Base-by-base conservation (phyloP, 2,329 filamentous ascomycete species). In the Neonectria sp. region DNA sequence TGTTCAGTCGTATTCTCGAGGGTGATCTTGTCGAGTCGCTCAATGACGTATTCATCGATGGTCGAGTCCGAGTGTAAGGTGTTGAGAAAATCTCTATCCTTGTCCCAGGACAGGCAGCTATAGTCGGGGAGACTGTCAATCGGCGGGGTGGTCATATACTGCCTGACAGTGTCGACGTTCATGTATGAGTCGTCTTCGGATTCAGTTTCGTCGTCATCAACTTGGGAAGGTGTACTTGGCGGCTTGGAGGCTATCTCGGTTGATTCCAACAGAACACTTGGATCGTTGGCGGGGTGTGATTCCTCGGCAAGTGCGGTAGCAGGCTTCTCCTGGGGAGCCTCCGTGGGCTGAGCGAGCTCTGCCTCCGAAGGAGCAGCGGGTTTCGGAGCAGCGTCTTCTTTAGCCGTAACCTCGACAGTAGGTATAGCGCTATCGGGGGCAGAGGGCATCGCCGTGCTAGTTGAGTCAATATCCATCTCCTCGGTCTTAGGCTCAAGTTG, bases 71-170 rank as follows among this genome's bases (percentile, higher is more conserved):
- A 77, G 2, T 84, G 79, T 43, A 86, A 73, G 3, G 82, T 79
- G 31, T 81, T 78, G 6, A 87, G 67, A 35, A 87, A 85, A 31
- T 81, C 79, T 55, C 78, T 75, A 70, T 88, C 86, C 55, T 84
- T 79, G 56, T 83, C 79, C 87, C 86, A 89, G 0, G 84, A 79
- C 35, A 81, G 80, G 49, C 81, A 80, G 51, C 78, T 76, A 64
- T 83, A 87, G 56, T 84, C 77, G 0, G 88, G 88, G 2, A 90
- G 78, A 46, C 83, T 86, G 12, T 89, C 86, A 12, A 87, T 70
- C 2, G 88, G 87, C 2, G 88, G 88, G 2, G 88, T 90, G 25
- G 79, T 77, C 78, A 87, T 86, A 63, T 83, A 86, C 60, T 85
- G 82, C 12, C 88, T 83, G 31, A 87, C 83, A 6, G 81, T 80